Conservation (phyloP, 129 eudicot genomes). For the Daucus carota region DH1_v3.0 NC_030385.2:41200501-41201000, state of each 20-base stretch:
- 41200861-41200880: neutral
- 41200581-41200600: neutral
- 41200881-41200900: conserved; percentile 5
- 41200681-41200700: too few relatives aligned
- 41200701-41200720: too few relatives aligned
- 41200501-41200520: conserved; percentile 7
- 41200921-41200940: conserved; percentile 10
- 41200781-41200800: neutral
- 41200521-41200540: conserved; percentile 1
- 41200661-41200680: too few relatives aligned
- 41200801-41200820: conserved; percentile 1
- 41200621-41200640: conserved; percentile 1
- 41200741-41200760: too few relatives aligned
- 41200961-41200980: neutral
- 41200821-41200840: neutral
- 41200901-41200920: neutral
- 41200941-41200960: conserved; percentile 3
- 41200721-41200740: too few relatives aligned
- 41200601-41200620: conserved; percentile 8
- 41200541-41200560: neutral
- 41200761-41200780: neutral
- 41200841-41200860: conserved; percentile 2
- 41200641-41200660: neutral
- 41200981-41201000: neutral
- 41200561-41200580: neutral